phyloP scores from a whole-genome alignment of 2,329 filamentous ascomycete species.

The Thermothelomyces thermophilus region DNA sequence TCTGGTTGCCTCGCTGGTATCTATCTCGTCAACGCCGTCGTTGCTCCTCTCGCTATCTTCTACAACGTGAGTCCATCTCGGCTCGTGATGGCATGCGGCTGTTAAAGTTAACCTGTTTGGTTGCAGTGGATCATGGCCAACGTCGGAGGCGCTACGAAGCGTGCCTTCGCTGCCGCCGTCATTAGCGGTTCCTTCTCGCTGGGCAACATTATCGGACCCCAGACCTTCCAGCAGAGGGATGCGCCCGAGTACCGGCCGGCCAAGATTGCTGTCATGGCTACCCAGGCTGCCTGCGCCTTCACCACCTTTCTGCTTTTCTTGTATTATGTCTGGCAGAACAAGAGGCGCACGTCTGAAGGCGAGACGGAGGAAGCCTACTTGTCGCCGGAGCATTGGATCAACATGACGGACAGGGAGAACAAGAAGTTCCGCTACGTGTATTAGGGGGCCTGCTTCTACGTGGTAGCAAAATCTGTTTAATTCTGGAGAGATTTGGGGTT shows the following conservation, averaged over 20 bases:
- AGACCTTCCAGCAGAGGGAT: constrained; percentile 48
- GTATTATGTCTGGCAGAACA: constrained; percentile 47
- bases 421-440: constrained; percentile 46
- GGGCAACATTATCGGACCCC: constrained; percentile 51
- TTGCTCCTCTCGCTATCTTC: constrained; percentile 40
- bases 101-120: background rate
- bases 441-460: constrained; percentile 1
- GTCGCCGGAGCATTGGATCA: constrained; percentile 39
- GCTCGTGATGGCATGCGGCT: no score
- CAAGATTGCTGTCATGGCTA: constrained; percentile 49
- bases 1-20: constrained; percentile 43
- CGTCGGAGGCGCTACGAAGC: constrained; percentile 46
- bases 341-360: constrained; percentile 28
- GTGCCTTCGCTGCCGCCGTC: constrained; percentile 43
- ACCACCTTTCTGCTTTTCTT: constrained; percentile 39
- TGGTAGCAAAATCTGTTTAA: background rate
- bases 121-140: constrained; percentile 44
- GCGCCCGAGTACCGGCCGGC: constrained; percentile 47
- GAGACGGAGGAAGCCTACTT: constrained; percentile 37
- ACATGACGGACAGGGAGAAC: constrained; percentile 52
- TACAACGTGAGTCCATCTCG: constrained; percentile 33
- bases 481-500: background rate
- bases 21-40: constrained; percentile 45
- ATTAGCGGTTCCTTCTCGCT: constrained; percentile 46
- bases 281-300: constrained; percentile 38